Percentiles rank a stretch among this genome's conserved stretches.
phyloP scores from a whole-genome alignment of 2,329 filamentous ascomycete genomes.

The Nemania abortiva region DNA sequence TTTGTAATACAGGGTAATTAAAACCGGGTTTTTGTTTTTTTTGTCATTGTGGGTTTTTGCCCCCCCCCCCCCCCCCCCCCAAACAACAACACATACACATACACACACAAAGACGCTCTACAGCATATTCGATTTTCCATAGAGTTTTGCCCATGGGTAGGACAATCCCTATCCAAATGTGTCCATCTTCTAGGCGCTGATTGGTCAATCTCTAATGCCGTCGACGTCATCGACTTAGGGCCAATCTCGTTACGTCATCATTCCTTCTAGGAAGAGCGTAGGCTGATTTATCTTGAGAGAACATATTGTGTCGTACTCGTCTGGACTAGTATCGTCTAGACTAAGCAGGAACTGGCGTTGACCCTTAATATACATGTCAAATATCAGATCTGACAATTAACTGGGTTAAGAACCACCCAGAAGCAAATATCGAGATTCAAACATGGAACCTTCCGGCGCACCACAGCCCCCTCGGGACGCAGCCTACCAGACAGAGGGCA shows the following conservation, averaged over 20 bases:
- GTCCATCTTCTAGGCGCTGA: conserved; percentile 1
- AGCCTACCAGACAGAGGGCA: conserved; percentile 47
- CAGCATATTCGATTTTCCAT: background rate
- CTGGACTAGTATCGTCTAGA: no score
- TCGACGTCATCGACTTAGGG: conserved; percentile 30
- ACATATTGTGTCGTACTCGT: background rate
- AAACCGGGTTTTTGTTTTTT: no score
- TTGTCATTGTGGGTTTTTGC: no score
- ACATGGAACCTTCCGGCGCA: conserved; percentile 47
- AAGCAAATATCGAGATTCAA: background rate
- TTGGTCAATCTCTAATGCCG: conserved; percentile 19
- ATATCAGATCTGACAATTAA: no score
- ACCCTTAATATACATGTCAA: background rate
- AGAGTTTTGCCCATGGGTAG: background rate
- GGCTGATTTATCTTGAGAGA: background rate
- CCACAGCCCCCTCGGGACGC: conserved; percentile 46
- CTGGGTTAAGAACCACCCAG: background rate
- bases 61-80: no score
- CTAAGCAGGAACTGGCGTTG: no score
- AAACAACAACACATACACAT: background rate
- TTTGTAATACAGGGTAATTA: no score
- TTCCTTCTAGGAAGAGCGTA: background rate
- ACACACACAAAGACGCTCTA: background rate
- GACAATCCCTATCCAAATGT: conserved; percentile 7
- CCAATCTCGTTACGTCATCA: conserved; percentile 23